phyloP scores from a whole-genome alignment of 352 stramenopile species.

The Globisporangium uncinulatum region DNA sequence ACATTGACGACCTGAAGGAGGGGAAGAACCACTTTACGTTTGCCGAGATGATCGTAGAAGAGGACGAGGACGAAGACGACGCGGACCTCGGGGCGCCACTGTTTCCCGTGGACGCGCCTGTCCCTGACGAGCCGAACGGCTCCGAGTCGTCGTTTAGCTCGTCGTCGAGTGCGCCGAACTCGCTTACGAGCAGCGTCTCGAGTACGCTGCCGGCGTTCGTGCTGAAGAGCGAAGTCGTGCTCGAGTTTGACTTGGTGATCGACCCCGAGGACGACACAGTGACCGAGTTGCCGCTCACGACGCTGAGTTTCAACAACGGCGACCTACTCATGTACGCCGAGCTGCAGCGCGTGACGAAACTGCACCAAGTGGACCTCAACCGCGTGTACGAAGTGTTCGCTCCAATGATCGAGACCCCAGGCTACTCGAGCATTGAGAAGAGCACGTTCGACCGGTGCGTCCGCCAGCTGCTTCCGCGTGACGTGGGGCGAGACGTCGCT shows the following conservation, averaged over 20 bases:
- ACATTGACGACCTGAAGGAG: conserved; percentile 20
- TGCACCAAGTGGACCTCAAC: conserved; percentile 64
- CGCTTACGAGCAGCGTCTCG: conserved; percentile 42
- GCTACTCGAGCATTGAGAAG: conserved; percentile 69
- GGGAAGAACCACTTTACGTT: conserved; percentile 52
- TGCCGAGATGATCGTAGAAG: conserved; percentile 58
- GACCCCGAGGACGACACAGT: conserved; percentile 56
- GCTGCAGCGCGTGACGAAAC: conserved; percentile 65
- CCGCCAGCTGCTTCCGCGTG: conserved; percentile 43
- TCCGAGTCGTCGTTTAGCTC: conserved; percentile 45
- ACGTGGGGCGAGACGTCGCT: conserved; percentile 46
- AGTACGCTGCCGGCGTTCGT: conserved; percentile 62
- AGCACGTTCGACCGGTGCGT: conserved; percentile 75
- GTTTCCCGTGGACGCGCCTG: neutral
- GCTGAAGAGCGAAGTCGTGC: conserved; percentile 79
- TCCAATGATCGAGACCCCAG: conserved; percentile 50
- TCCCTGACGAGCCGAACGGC: conserved; percentile 8
- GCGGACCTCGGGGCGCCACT: conserved; percentile 5
- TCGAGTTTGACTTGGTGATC: conserved; percentile 79
- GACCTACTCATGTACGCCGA: conserved; percentile 81
- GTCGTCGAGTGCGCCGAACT: conserved; percentile 44
- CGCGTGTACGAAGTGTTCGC: conserved; percentile 70
- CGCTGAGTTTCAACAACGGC: conserved; percentile 75
- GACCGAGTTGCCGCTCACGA: conserved; percentile 59
- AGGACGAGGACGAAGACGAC: conserved; percentile 69